These are phyloP conservation scores for Madurella fahalii DNA, from an alignment of 2,329 filamentous ascomycete genomes.

Conservation along the genomic window DNA sequence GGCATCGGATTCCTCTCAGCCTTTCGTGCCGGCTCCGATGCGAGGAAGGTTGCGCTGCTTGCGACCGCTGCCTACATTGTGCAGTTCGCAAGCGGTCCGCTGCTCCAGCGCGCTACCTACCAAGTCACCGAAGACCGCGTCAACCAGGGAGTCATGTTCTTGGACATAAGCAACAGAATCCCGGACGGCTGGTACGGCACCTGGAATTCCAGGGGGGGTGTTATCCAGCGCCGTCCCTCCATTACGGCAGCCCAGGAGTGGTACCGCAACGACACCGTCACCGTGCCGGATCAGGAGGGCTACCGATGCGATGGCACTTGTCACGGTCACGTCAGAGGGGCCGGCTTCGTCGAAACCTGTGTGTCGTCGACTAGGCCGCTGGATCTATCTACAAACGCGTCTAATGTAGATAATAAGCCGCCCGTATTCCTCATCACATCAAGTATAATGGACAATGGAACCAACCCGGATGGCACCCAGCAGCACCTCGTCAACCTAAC, in stretches of 20 bases:
- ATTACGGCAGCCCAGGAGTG: conserved; percentile 3
- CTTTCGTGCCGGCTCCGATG: conserved; percentile 13
- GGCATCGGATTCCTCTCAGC: conserved; percentile 9
- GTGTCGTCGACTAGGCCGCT: neutral
- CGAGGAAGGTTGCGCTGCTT: conserved; percentile 9
- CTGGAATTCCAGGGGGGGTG: neutral
- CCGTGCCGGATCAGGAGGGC: neutral
- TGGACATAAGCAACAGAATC: conserved; percentile 11
- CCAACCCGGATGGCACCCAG: neutral
- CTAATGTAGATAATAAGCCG: too few relatives aligned
- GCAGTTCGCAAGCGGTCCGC: conserved; percentile 10
- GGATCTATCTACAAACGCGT: neutral
- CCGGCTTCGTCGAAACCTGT: conserved; percentile 8
- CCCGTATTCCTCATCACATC: conserved; percentile 7
- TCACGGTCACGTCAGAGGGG: conserved; percentile 7
- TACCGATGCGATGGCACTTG: conserved; percentile 7
- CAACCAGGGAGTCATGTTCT: neutral
- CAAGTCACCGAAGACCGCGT: conserved; percentile 4
- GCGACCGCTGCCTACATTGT: conserved; percentile 8
- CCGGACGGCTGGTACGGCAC: conserved; percentile 14
- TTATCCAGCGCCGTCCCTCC: neutral
- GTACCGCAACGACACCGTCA: conserved; percentile 10
- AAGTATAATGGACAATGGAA: neutral
- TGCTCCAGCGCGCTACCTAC: conserved; percentile 13
- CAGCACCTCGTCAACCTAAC: neutral